Evolutionary conservation across 225 moss, liverwort and hornwort genomes (phyloP), one percentile per base, ranked within the genome.

Genomic region (Rhytidiadelphus loreus): DNA sequence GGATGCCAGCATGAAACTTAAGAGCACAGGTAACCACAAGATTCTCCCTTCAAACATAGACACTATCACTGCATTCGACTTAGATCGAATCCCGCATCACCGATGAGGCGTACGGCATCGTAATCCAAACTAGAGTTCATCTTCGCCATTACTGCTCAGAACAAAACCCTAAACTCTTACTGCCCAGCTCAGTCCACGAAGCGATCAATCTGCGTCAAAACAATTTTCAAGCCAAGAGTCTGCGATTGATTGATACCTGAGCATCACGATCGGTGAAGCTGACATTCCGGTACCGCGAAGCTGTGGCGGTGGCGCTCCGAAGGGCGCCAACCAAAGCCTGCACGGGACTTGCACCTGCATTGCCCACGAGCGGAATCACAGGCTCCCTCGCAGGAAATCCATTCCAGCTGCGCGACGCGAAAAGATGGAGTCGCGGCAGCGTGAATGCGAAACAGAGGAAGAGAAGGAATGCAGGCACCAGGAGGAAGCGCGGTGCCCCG

Each of bases 281-380:
- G 82, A 88, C 18, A 46, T 89, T 94, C 83, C n/a, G 72, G 72
- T 64, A 57, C 11, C 46, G 71, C 12, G 85, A 84, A 80, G 90
- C 92, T 16, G 88, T 80, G 55, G 43, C 63, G 19, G 91, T 89
- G 59, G 92, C 94, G 81, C 86, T 86, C 18, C 89, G 91, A 28
- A 94, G 88, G 29, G 92, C 94, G 64, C 13, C 59, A 35, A 90
- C 58, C 78, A 94, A 71, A 61, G 82, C 88, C 30, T 92, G 71
- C 88, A 92, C 85, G 56, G 93, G 91, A 46, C 26, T 85, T 75
- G 82, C 84, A 33, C 84, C 72, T 19, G 53, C 53, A 28, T 77
- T 50, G 11, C 62, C 84, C 37, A 79, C 43, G 65, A 93, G 69
- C 30, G 92, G 89, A 20, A 93, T 79, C 81, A 65, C 82, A 28